Conservation (phyloP, 31 red algal genomes). For the Odonthalia washingtoniensis region DNA sequence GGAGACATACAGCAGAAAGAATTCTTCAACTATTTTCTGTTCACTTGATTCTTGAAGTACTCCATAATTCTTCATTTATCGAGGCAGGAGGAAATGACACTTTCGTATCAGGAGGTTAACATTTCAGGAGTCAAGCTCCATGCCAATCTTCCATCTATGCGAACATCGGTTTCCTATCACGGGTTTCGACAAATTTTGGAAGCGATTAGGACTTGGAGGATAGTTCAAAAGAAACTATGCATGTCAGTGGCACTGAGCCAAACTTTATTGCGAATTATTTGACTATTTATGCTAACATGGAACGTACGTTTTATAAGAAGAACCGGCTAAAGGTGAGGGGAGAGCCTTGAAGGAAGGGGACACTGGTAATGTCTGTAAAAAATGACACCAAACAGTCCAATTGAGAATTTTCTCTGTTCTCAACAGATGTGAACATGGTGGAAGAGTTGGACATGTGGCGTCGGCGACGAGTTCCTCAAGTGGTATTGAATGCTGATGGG, state of each 20-base stretch:
- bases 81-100: constrained; percentile 74
- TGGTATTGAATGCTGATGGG: constrained; percentile 80
- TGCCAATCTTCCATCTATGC: constrained; percentile 58
- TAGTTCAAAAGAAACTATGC: constrained; percentile 24
- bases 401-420: constrained; percentile 60
- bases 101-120: constrained; percentile 23
- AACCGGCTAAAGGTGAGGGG: constrained; percentile 72
- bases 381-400: constrained; percentile 51
- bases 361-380: constrained; percentile 44
- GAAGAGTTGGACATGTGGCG: constrained; percentile 76
- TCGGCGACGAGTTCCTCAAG: constrained; percentile 67
- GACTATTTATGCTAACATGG: constrained; percentile 55
- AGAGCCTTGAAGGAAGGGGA: constrained; percentile 62
- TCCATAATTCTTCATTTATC: constrained; percentile 82
- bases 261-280: constrained; percentile 60
- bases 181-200: constrained; percentile 71
- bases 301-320: constrained; percentile 75
- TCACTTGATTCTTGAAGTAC: constrained; percentile 77
- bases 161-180: constrained; percentile 67
- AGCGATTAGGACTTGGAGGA: constrained; percentile 56
- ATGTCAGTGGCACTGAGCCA: constrained; percentile 66
- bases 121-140: constrained; percentile 63
- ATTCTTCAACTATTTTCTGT: constrained; percentile 81
- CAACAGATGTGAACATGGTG: constrained; percentile 53
- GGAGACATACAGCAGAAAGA: constrained; percentile 63